Evolutionary conservation across 176 grass and related monocot genomes (phyloP).

Genomic region (Avena sativa): DNA sequence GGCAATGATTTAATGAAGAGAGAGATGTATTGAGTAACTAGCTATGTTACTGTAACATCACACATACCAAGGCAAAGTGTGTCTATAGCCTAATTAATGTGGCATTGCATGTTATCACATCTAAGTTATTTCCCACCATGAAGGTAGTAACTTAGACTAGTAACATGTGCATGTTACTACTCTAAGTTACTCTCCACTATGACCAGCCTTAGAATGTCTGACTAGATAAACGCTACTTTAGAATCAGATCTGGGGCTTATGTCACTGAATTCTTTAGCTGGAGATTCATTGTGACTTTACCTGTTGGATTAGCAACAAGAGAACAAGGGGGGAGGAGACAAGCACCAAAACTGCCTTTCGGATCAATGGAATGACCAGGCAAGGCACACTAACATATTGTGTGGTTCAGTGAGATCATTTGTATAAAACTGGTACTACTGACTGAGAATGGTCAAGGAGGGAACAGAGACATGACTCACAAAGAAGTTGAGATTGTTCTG

Average conservation of each 20-base stretch:
- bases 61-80: too few species aligned
- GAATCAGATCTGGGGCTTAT: constrained; percentile 47
- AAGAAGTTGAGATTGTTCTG: not conserved
- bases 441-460: not conserved
- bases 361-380: constrained; percentile 50
- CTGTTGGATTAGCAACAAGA: constrained; percentile 51
- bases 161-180: too few species aligned
- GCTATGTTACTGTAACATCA: too few species aligned
- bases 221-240: constrained; percentile 46
- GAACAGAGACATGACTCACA: not conserved
- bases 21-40: too few species aligned
- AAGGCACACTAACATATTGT: constrained; percentile 35
- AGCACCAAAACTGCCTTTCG: constrained; percentile 46
- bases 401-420: constrained; percentile 39
- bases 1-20: too few species aligned
- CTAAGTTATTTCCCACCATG: too few species aligned
- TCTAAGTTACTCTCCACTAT: too few species aligned
- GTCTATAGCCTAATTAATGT: too few species aligned
- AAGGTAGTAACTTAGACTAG: too few species aligned
- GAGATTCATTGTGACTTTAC: constrained; percentile 55
- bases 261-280: constrained; percentile 46
- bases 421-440: constrained; percentile 29
- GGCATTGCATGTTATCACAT: too few species aligned
- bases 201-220: constrained; percentile 16
- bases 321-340: constrained; percentile 34